A percentile compares a stretch with the other conserved stretches of the same genome.
Conservation (phyloP, 768 basidiomycete genomes). For the Macrocybe gigantea region DNA sequence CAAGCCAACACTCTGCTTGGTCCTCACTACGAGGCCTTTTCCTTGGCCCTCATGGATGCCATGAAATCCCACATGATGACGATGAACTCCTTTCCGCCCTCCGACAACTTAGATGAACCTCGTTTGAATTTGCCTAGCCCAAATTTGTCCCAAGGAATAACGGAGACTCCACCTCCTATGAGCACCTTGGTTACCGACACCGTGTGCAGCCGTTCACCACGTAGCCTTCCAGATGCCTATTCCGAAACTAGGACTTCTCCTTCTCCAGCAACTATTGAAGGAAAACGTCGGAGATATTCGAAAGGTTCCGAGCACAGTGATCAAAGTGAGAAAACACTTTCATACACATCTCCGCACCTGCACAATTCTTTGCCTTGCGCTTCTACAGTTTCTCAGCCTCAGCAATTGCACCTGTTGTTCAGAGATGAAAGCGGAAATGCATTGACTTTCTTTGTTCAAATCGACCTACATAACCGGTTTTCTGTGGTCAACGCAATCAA, state of each 20-base stretch:
- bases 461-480: constrained; percentile 54
- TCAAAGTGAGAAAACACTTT: neutral
- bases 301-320: neutral
- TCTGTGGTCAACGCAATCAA: constrained; percentile 51
- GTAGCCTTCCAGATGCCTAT: no score
- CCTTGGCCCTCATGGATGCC: neutral
- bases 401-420: constrained; percentile 32
- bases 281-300: neutral
- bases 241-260: no score
- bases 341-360: neutral
- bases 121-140: no score
- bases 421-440: constrained; percentile 32
- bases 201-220: no score
- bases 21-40: neutral
- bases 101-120: no score
- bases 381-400: constrained; percentile 4
- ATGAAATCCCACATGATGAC: no score
- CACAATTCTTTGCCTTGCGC: constrained; percentile 1
- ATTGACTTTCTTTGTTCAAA: constrained; percentile 58
- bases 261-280: no score
- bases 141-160: no score
- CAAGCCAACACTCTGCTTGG: constrained; percentile 1
- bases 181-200: no score
- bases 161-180: no score
- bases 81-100: no score